Evolutionary conservation across 257 asterid genomes (phyloP).

Genomic region (Lantana camara): DNA sequence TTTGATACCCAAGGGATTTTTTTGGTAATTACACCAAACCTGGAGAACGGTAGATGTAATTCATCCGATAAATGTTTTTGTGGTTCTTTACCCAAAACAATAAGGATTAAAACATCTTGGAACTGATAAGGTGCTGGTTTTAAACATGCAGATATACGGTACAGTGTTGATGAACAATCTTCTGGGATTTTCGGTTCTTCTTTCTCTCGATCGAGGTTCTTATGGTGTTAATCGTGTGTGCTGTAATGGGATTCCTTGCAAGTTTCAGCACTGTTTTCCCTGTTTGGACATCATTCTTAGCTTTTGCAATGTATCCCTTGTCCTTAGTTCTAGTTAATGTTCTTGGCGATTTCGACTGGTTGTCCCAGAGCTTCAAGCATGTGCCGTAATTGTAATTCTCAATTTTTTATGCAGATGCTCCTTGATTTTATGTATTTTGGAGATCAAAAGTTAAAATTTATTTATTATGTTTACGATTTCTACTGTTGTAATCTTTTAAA

Average conservation of each 20-base stretch:
- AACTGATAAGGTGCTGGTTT: not conserved
- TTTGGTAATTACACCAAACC: no score
- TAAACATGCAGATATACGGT: conserved; percentile 44
- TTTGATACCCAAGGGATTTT: no score
- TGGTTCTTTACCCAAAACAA: not conserved
- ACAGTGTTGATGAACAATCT: conserved; percentile 50
- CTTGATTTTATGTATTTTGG: no score
- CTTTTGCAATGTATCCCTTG: conserved; percentile 39
- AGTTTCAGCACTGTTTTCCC: conserved; percentile 38
- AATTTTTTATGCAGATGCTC: no score
- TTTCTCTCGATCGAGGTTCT: conserved; percentile 39
- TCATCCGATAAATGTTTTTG: no score
- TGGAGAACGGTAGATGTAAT: no score
- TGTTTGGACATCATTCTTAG: conserved; percentile 33
- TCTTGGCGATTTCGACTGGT: conserved; percentile 36
- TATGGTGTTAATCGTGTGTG: conserved; percentile 35
- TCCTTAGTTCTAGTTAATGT: conserved; percentile 37
- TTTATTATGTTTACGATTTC: no score
- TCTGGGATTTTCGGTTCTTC: conserved; percentile 46
- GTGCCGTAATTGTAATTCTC: no score
- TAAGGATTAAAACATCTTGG: not conserved
- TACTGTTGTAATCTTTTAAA: no score
- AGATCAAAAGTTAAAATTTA: no score
- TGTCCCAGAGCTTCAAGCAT: not conserved
- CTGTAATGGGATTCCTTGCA: conserved; percentile 35